These are phyloP conservation scores for Fusarium sp. DNA, from an alignment of 2,329 filamentous ascomycete species.

Conservation along the genomic window DNA sequence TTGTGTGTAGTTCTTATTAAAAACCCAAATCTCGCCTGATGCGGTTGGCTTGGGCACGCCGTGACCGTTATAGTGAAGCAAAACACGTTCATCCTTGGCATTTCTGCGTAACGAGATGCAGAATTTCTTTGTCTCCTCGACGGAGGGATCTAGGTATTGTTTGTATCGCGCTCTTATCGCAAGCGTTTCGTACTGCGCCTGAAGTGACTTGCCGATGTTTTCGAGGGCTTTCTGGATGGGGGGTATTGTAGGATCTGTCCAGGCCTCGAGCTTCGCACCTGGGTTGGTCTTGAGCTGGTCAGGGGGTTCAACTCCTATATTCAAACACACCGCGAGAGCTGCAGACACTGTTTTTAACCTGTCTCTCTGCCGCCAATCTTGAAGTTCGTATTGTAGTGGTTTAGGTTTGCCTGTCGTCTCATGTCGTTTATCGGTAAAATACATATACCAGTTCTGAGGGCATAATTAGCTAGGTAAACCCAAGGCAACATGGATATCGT, in stretches of 20 bases:
- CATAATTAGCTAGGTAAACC: conserved; percentile 18
- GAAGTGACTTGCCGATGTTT: conserved; percentile 94
- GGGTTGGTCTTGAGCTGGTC: conserved; percentile 97
- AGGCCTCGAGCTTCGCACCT: conserved; percentile 93
- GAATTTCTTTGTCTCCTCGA: conserved; percentile 97
- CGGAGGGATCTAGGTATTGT: conserved; percentile 93
- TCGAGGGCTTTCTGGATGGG: conserved; percentile 88
- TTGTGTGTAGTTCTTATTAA: conserved; percentile 98
- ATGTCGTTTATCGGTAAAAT: conserved; percentile 97
- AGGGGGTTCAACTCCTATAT: conserved; percentile 96
- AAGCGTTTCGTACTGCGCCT: conserved; percentile 94
- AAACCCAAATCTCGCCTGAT: conserved; percentile 98
- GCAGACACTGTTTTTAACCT: conserved; percentile 96
- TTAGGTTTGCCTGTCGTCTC: conserved; percentile 92
- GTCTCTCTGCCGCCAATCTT: conserved; percentile 98
- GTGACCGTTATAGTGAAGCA: conserved; percentile 99
- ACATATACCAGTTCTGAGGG: conserved; percentile 95
- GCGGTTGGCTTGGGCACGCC: conserved; percentile 95
- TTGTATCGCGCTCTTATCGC: conserved; percentile 97
- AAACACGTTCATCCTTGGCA: conserved; percentile 92
- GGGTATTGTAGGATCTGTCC: conserved; percentile 89
- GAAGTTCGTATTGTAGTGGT: conserved; percentile 70
- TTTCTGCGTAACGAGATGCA: conserved; percentile 89
- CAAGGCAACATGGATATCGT: background rate
- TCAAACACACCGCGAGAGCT: conserved; percentile 91